phyloP scores from a whole-genome alignment of 108 stramenopile genomes.

The Pseudonitzschia multiseries region DNA sequence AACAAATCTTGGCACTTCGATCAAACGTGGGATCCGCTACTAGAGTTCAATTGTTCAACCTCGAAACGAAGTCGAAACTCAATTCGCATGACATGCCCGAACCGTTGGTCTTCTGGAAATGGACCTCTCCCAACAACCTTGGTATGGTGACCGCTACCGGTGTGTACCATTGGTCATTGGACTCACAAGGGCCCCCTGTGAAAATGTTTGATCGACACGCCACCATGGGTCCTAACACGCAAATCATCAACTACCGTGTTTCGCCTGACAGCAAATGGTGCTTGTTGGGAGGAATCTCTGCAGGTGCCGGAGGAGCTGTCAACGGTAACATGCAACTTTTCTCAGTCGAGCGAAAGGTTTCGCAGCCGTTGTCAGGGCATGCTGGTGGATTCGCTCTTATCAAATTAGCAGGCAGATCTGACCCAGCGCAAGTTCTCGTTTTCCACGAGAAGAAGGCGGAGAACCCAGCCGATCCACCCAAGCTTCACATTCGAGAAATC shows the following conservation, averaged over 20 bases:
- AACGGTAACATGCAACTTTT: slow-evolving; percentile 99
- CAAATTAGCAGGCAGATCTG: slow-evolving; percentile 86
- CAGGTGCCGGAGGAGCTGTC: slow-evolving; percentile 76
- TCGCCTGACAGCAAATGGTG: slow-evolving; percentile 97
- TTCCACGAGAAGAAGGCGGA: slow-evolving; percentile 97
- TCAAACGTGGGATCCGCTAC: slow-evolving; percentile 47
- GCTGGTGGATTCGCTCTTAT: slow-evolving; percentile 91
- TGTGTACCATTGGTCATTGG: slow-evolving; percentile 95
- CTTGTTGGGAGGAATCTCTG: slow-evolving; percentile 92
- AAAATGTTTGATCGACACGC: slow-evolving; percentile 97
- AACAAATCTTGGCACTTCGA: slow-evolving; percentile 92
- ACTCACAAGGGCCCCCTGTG: slow-evolving; percentile 67
- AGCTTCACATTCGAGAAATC: slow-evolving; percentile 98
- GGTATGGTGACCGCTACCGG: slow-evolving; percentile 92
- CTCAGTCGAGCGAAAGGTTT: slow-evolving; percentile 93
- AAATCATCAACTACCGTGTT: slow-evolving; percentile 98
- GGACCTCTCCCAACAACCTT: slow-evolving; percentile 86
- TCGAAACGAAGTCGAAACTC: slow-evolving; percentile 92
- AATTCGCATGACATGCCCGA: slow-evolving; percentile 90
- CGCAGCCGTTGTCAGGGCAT: slow-evolving; percentile 95
- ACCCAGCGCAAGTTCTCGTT: slow-evolving; percentile 89
- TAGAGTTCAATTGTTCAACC: slow-evolving; percentile 97
- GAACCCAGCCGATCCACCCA: slow-evolving; percentile 67
- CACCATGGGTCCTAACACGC: slow-evolving; percentile 81
- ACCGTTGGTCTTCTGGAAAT: slow-evolving; percentile 95